These are phyloP conservation scores for Gigaspora rosea DNA, from an alignment of 192 early-diverging fungal genomes.

Conservation along the genomic window DNA sequence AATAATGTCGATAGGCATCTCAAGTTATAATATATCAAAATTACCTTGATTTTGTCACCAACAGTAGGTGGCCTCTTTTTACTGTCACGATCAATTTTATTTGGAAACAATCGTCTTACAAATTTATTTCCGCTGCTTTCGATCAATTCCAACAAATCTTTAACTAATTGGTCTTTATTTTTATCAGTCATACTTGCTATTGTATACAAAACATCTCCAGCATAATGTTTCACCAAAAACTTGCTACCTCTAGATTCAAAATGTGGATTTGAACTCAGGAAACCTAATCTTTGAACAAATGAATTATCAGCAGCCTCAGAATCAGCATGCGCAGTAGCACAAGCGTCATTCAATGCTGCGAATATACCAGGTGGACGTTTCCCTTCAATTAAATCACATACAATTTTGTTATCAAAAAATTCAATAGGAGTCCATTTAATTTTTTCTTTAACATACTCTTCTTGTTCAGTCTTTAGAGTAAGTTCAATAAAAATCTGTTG, in stretches of 20 bases:
- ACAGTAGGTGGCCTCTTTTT: slow-evolving; percentile 98
- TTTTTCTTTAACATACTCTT: slow-evolving; percentile 94
- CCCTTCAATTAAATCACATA: slow-evolving; percentile 97
- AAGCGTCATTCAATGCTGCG: slow-evolving; percentile 95
- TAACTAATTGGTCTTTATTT: slow-evolving; percentile 95
- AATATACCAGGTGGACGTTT: slow-evolving; percentile 93
- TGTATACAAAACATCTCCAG: slow-evolving; percentile 93
- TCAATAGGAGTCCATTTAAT: slow-evolving; percentile 99
- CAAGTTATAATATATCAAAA: background rate
- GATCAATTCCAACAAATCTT: slow-evolving; percentile 89
- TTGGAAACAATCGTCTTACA: slow-evolving; percentile 83
- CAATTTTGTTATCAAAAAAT: slow-evolving; percentile 99
- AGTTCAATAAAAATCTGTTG: slow-evolving; percentile 99
- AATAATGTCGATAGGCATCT: background rate
- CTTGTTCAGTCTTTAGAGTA: slow-evolving; percentile 97
- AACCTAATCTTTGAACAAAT: slow-evolving; percentile 67
- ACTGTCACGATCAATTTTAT: slow-evolving; percentile 82
- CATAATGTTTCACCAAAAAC: slow-evolving; percentile 93
- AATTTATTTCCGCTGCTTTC: slow-evolving; percentile 79
- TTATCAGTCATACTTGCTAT: slow-evolving; percentile 94
- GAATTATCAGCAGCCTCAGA: slow-evolving; percentile 76
- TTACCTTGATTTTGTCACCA: slow-evolving; percentile 89
- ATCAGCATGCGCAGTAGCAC: slow-evolving; percentile 95
- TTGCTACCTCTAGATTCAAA: slow-evolving; percentile 70
- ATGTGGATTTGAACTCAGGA: slow-evolving; percentile 70